Evolutionary conservation across 768 basidiomycete species (phyloP).

Genomic region (Mycena amicta): DNA sequence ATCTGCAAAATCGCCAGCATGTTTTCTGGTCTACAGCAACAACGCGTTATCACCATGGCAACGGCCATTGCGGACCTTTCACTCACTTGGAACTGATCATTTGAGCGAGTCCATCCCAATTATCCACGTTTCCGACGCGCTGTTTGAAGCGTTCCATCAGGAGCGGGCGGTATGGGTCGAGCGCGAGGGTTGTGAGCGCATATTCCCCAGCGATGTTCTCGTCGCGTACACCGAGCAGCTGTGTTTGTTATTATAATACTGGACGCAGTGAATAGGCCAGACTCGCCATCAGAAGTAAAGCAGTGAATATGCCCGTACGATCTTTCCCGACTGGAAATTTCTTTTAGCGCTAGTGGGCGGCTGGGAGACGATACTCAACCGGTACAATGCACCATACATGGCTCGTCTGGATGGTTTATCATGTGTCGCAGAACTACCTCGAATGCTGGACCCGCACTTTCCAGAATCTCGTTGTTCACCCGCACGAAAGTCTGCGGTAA

Average conservation of each 20-base stretch:
- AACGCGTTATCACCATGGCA: not conserved
- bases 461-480: slow-evolving; percentile 34
- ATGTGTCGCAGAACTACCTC: slow-evolving; percentile 39
- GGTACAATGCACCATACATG: slow-evolving; percentile 47
- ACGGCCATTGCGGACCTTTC: not conserved
- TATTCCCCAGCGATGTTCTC: slow-evolving; percentile 45
- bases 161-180: slow-evolving; percentile 34
- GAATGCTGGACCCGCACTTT: slow-evolving; percentile 33
- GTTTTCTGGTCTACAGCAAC: slow-evolving; percentile 33
- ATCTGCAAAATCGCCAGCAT: slow-evolving; percentile 35
- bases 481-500: slow-evolving; percentile 33
- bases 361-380: slow-evolving; percentile 27
- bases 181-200: slow-evolving; percentile 39
- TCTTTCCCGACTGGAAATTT: slow-evolving; percentile 42
- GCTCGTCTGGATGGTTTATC: slow-evolving; percentile 38
- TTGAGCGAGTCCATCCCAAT: slow-evolving; percentile 37
- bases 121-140: slow-evolving; percentile 33
- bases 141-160: slow-evolving; percentile 35
- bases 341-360: not conserved
- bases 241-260: not conserved
- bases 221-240: slow-evolving; percentile 44
- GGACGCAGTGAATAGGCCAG: not conserved
- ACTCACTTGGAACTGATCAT: slow-evolving; percentile 38
- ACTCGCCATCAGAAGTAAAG: slow-evolving; percentile 36
- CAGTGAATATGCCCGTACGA: slow-evolving; percentile 42